A percentile compares a stretch with the other conserved stretches of the same genome.
Evolutionary conservation across 2,329 filamentous ascomycete genomes (phyloP).

Genomic region (Cladosporium sp.): DNA sequence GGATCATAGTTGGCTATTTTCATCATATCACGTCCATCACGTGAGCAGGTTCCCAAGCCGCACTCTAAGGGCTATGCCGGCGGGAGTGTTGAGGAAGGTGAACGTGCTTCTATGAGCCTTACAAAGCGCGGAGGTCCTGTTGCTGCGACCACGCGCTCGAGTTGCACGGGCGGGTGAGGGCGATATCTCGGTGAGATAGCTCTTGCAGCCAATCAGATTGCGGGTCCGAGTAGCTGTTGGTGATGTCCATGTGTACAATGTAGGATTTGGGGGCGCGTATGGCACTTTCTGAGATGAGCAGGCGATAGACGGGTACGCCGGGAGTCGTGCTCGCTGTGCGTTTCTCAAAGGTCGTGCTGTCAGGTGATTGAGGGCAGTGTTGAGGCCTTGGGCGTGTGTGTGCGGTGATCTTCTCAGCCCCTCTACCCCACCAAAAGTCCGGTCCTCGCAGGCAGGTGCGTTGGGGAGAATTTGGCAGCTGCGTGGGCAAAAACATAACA

Average conservation of each 20-base stretch:
- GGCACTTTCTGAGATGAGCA: background rate
- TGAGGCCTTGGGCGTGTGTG: background rate
- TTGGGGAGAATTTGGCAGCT: too few species aligned
- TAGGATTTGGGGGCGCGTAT: background rate
- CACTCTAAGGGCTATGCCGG: background rate
- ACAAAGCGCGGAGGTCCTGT: background rate
- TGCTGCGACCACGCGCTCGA: too few species aligned
- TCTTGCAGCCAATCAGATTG: background rate
- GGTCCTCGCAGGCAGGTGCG: too few species aligned
- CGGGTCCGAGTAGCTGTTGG: background rate
- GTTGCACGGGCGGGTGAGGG: background rate
- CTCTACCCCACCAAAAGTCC: background rate
- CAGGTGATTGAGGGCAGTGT: background rate
- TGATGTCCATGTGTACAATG: conserved; percentile 11
- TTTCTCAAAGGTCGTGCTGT: too few species aligned
- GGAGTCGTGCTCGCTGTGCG: background rate
- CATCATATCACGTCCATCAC: too few species aligned
- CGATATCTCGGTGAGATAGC: conserved; percentile 1
- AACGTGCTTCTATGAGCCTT: background rate
- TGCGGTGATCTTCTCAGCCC: background rate
- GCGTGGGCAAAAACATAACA: background rate
- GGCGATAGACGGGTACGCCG: background rate
- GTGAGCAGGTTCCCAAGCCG: too few species aligned
- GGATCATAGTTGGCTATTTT: too few species aligned
- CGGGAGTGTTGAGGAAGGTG: background rate